Percentiles rank a stretch among this genome's conserved stretches.
Conservation (phyloP, 129 eudicot genomes). For the Smallanthus sonchifolius region DNA sequence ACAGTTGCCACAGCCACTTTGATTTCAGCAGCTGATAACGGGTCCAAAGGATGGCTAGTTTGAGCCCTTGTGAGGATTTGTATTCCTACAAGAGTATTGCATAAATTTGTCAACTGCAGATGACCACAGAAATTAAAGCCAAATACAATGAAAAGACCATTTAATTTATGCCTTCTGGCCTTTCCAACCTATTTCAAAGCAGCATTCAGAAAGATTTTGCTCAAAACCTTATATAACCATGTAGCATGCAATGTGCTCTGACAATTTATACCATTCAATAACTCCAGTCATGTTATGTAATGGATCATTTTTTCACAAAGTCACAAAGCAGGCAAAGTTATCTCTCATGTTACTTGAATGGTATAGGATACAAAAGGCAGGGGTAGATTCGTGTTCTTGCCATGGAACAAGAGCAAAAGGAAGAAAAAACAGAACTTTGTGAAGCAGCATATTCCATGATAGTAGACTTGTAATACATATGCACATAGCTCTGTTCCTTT, state of each 20-base stretch:
- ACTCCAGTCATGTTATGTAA: not conserved
- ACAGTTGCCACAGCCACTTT: conserved; percentile 92
- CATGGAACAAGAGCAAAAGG: not conserved
- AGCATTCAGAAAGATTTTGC: not conserved
- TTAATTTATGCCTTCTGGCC: not conserved
- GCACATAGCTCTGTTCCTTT: not conserved
- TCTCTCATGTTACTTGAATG: not conserved
- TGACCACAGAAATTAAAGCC: not conserved
- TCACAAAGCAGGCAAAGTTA: not conserved
- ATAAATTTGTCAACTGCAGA: conserved; percentile 9
- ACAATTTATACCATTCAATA: not conserved
- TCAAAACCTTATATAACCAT: not conserved
- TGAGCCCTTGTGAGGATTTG: conserved; percentile 69
- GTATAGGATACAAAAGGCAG: not conserved
- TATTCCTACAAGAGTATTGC: conserved; percentile 43
- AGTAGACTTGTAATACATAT: not conserved
- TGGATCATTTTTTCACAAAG: not conserved
- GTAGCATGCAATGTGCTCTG: not conserved
- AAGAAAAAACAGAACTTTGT: not conserved
- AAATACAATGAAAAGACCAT: not conserved
- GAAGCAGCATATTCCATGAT: not conserved
- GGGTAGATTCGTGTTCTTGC: not conserved
- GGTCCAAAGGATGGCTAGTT: conserved; percentile 91
- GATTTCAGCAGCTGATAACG: conserved; percentile 84
- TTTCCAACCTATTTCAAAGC: not conserved